Evolutionary conservation across 1,139 yeast genomes (phyloP).

Genomic region (Pichia inconspicua): DNA sequence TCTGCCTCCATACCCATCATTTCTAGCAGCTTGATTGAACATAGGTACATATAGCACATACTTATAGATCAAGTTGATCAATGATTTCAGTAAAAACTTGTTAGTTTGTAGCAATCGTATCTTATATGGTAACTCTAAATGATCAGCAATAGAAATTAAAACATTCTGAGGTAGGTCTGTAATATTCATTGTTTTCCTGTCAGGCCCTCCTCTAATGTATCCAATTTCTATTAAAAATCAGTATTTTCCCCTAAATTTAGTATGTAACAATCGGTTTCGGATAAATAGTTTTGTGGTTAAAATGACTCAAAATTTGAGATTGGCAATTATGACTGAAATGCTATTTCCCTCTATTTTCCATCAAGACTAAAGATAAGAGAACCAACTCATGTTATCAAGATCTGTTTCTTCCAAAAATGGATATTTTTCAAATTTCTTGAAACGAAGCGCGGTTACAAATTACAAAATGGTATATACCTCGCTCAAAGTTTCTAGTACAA

Average conservation of each 20-base stretch:
- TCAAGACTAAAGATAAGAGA: too few relatives aligned
- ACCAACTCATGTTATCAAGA: not conserved
- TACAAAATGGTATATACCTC: too few relatives aligned
- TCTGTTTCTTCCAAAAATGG: not conserved
- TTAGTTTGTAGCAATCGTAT: slow-evolving; percentile 18
- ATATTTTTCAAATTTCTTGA: not conserved
- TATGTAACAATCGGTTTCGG: too few relatives aligned
- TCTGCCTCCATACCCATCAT: too few relatives aligned
- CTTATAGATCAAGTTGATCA: slow-evolving; percentile 19
- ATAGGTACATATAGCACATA: slow-evolving; percentile 17
- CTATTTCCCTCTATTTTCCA: too few relatives aligned
- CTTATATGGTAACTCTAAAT: slow-evolving; percentile 17
- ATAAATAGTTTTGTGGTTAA: too few relatives aligned
- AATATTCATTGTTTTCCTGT: slow-evolving; percentile 14
- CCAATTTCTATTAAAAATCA: too few relatives aligned
- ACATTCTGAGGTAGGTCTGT: slow-evolving; percentile 25
- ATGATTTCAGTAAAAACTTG: slow-evolving; percentile 16
- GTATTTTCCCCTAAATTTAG: too few relatives aligned
- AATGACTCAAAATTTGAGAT: too few relatives aligned
- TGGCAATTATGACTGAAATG: too few relatives aligned
- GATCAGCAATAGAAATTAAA: slow-evolving; percentile 15
- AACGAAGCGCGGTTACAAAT: not conserved
- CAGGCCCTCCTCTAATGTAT: not conserved
- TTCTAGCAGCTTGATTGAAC: slow-evolving; percentile 2
- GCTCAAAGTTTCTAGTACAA: too few relatives aligned